Percentiles rank a stretch among this genome's conserved stretches.
phyloP scores from a whole-genome alignment of 139 green algal species.

The Chlorella sp. region DNA sequence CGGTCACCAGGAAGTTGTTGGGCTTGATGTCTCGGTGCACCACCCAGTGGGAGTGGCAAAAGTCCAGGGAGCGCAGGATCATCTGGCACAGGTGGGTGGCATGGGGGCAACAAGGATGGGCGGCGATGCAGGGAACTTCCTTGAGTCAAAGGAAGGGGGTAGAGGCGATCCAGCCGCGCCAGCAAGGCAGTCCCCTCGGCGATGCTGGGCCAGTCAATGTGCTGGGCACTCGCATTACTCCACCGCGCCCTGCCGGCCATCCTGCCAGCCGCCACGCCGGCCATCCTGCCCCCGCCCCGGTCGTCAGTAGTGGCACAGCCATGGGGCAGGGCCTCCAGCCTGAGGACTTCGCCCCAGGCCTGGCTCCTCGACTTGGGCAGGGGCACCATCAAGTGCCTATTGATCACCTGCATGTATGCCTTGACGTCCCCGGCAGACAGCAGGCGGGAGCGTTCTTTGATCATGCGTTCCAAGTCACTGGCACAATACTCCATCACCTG shows the following conservation, averaged over 20 bases:
- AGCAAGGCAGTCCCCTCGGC: too few species aligned
- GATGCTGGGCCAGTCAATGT: too few species aligned
- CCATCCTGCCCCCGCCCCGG: too few species aligned
- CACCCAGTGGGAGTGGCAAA: conserved; percentile 83
- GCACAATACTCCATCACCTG: conserved; percentile 76
- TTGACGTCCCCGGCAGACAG: conserved; percentile 85
- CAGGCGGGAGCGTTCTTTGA: conserved; percentile 79
- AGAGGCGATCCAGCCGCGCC: neutral
- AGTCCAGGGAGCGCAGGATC: conserved; percentile 69
- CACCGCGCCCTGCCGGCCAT: too few species aligned
- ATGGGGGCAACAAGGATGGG: neutral
- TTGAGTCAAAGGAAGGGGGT: too few species aligned
- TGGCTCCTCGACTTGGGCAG: neutral
- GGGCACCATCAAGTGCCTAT: neutral
- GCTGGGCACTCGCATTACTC: too few species aligned
- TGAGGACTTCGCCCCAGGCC: too few species aligned
- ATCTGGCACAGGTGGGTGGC: conserved; percentile 29
- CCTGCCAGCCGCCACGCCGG: too few species aligned
- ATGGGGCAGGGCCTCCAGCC: too few species aligned
- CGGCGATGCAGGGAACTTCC: too few species aligned
- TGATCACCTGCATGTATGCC: conserved; percentile 83
- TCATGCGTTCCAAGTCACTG: conserved; percentile 85
- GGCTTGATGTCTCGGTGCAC: conserved; percentile 93
- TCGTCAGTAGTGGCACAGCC: too few species aligned
- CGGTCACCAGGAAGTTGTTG: conserved; percentile 86